Evolutionary conservation across 192 early-diverging fungal genomes (phyloP).

Genomic region (Chytriomyces hyalinus): DNA sequence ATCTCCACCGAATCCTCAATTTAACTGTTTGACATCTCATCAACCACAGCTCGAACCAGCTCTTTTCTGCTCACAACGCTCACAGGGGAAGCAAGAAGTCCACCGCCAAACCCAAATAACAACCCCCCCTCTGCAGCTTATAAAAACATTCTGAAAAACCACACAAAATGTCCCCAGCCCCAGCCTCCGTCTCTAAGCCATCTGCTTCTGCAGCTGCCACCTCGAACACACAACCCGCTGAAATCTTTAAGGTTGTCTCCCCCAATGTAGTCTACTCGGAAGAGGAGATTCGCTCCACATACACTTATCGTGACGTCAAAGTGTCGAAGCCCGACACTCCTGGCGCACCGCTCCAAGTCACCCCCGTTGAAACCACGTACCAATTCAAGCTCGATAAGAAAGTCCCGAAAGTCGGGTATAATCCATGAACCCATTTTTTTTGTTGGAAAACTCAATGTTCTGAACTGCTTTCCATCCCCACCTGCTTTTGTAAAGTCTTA

Average conservation of each 20-base stretch:
- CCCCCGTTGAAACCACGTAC: conserved; percentile 87
- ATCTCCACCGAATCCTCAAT: no score
- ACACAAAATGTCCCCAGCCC: conserved; percentile 30
- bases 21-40: no score
- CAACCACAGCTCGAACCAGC: conserved; percentile 72
- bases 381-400: conserved; percentile 84
- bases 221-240: background rate
- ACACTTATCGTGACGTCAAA: conserved; percentile 87
- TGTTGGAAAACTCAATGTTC: background rate
- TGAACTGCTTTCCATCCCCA: background rate
- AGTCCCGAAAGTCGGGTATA: conserved; percentile 83
- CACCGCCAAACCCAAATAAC: conserved; percentile 68
- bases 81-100: conserved; percentile 77
- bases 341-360: conserved; percentile 61
- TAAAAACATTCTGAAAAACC: conserved; percentile 35
- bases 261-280: conserved; percentile 88
- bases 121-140: conserved; percentile 33
- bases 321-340: conserved; percentile 56
- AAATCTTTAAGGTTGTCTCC: conserved; percentile 81
- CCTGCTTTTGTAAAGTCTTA: conserved; percentile 67
- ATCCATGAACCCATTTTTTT: conserved; percentile 10
- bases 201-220: background rate
- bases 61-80: conserved; percentile 79
- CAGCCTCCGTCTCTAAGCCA: conserved; percentile 1
- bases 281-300: conserved; percentile 79